phyloP scores from a whole-genome alignment of 371 early-diverging fungal genomes.

The Mucor velutinosus region DNA sequence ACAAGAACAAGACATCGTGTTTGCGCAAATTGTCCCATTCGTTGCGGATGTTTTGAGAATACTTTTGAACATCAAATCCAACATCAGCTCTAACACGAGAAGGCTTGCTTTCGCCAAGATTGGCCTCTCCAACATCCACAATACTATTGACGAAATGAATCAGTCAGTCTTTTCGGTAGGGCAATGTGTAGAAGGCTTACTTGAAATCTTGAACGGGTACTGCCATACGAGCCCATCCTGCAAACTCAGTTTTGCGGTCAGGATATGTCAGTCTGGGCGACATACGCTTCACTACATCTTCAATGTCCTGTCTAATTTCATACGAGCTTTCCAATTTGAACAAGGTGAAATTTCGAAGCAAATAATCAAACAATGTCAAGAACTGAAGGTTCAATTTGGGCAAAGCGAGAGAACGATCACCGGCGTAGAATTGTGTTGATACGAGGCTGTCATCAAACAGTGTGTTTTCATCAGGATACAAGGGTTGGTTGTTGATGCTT shows the following conservation, averaged over 20 bases:
- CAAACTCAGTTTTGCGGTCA: slow-evolving; percentile 69
- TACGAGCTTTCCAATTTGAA: slow-evolving; percentile 78
- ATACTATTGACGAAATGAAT: slow-evolving; percentile 34
- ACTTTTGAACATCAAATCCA: slow-evolving; percentile 56
- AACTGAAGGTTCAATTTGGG: slow-evolving; percentile 95
- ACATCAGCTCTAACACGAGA: slow-evolving; percentile 80
- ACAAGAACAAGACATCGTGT: slow-evolving; percentile 82
- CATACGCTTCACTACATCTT: slow-evolving; percentile 84
- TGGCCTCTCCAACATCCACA: slow-evolving; percentile 75
- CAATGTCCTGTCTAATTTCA: slow-evolving; percentile 87
- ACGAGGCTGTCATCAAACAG: slow-evolving; percentile 60
- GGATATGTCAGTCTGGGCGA: slow-evolving; percentile 68
- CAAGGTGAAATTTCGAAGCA: slow-evolving; percentile 84
- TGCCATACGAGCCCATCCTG: slow-evolving; percentile 95
- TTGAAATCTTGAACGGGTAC: slow-evolving; percentile 63
- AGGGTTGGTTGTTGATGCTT: slow-evolving; percentile 66
- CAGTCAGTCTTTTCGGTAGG: neutral
- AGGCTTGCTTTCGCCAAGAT: slow-evolving; percentile 77
- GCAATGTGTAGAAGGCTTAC: slow-evolving; percentile 32
- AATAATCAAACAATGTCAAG: slow-evolving; percentile 89
- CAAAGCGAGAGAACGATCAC: slow-evolving; percentile 73
- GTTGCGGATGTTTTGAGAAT: slow-evolving; percentile 66
- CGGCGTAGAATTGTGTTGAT: slow-evolving; percentile 64
- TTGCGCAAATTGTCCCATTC: slow-evolving; percentile 91
- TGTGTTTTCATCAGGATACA: slow-evolving; percentile 82